phyloP scores from a whole-genome alignment of 2,329 filamentous ascomycete genomes.

The Ophiocordyceps camponoti-floridani region DNA sequence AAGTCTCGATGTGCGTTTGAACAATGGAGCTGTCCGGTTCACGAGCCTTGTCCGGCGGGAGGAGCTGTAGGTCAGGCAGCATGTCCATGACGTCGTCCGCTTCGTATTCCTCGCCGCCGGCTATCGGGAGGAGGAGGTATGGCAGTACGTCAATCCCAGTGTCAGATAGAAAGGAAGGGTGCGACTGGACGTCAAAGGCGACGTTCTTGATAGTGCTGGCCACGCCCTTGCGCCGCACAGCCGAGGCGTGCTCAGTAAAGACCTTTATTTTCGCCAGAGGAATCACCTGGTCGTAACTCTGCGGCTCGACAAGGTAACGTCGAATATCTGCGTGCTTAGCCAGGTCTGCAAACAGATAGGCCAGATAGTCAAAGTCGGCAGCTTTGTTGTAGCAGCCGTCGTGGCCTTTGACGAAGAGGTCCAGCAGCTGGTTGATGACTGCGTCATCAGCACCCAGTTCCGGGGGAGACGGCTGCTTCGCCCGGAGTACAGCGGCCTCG shows the following conservation, averaged over 20 bases:
- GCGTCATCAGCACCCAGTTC: constrained; percentile 53
- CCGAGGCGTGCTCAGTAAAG: constrained; percentile 79
- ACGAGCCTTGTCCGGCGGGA: constrained; percentile 76
- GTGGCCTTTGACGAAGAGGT: constrained; percentile 88
- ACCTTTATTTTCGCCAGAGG: constrained; percentile 84
- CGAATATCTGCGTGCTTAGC: constrained; percentile 64
- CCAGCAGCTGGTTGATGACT: constrained; percentile 79
- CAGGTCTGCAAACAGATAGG: constrained; percentile 87
- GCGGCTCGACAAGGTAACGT: constrained; percentile 53
- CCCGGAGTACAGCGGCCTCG: constrained; percentile 41
- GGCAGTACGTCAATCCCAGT: constrained; percentile 66
- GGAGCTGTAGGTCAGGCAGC: constrained; percentile 75
- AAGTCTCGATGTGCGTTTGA: constrained; percentile 74
- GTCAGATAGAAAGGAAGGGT: constrained; percentile 51
- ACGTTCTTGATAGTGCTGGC: constrained; percentile 90
- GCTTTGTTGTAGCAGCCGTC: constrained; percentile 67
- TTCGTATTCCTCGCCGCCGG: constrained; percentile 71
- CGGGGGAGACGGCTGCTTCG: constrained; percentile 51
- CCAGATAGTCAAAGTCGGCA: constrained; percentile 80
- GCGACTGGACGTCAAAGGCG: constrained; percentile 62
- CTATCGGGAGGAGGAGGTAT: constrained; percentile 76
- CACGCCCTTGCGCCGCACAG: constrained; percentile 80
- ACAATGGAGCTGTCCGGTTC: constrained; percentile 63
- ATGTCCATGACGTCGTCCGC: constrained; percentile 76
- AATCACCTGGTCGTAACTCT: constrained; percentile 67